Percentiles rank a stretch among this genome's conserved stretches.
Conservation (phyloP, 768 basidiomycete genomes). For the Kwoniella mangroviensis region DNA sequence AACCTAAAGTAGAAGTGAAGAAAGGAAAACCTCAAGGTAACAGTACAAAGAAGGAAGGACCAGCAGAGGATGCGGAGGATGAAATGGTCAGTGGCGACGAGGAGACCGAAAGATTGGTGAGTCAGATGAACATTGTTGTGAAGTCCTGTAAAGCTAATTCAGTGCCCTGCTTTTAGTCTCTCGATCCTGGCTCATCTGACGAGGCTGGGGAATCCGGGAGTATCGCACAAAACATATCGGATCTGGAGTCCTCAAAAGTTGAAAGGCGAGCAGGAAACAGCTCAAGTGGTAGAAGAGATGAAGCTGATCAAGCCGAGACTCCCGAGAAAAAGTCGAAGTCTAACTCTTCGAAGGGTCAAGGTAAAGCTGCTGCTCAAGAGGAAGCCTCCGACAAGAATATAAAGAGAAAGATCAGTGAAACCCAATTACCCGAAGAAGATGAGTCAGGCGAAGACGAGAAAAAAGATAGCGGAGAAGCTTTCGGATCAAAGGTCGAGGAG, state of each 20-base stretch:
- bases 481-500: no score
- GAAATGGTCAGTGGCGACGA: neutral
- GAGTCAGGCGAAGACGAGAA: no score
- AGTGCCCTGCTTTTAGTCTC: neutral
- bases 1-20: neutral
- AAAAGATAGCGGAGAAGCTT: no score
- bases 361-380: neutral
- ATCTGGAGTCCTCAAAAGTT: neutral
- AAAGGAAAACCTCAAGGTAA: neutral
- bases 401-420: no score
- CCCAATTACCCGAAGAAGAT: no score
- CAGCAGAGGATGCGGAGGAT: no score
- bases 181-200: neutral
- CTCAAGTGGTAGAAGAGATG: neutral
- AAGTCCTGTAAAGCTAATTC: no score
- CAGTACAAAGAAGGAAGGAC: neutral
- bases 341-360: neutral
- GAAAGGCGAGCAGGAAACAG: neutral
- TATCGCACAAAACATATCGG: neutral
- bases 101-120: neutral
- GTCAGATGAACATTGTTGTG: neutral
- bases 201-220: neutral
- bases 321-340: neutral
- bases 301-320: neutral
- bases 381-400: neutral